These are phyloP conservation scores for Zymoseptoria ardabiliae DNA, from an alignment of 2,329 filamentous ascomycete species.

Conservation along the genomic window DNA sequence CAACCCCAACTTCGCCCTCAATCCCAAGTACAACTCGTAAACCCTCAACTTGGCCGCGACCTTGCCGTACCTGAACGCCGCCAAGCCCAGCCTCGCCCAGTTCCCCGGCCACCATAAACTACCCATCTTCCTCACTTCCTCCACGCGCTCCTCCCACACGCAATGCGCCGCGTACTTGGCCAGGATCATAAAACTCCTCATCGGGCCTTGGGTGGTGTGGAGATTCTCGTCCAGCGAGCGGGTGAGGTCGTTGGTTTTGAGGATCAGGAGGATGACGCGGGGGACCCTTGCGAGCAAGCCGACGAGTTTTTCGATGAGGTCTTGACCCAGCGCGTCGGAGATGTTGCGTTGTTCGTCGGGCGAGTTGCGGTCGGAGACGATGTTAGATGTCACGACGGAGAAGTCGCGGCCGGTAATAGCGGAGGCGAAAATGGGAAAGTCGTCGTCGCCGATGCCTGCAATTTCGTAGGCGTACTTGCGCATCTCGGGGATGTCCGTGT, in stretches of 20 bases:
- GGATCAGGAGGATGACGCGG: constrained; percentile 82
- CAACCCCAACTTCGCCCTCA: constrained; percentile 31
- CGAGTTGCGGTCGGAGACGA: constrained; percentile 55
- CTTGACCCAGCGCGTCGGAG: constrained; percentile 69
- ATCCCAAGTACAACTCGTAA: constrained; percentile 51
- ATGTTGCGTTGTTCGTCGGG: constrained; percentile 80
- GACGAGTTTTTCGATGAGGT: constrained; percentile 76
- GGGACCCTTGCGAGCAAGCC: constrained; percentile 83
- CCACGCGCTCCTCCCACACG: constrained; percentile 55
- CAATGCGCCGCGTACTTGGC: constrained; percentile 56
- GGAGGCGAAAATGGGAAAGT: constrained; percentile 91
- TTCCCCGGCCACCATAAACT: constrained; percentile 48
- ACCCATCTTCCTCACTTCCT: constrained; percentile 37
- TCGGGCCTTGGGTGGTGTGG: constrained; percentile 59
- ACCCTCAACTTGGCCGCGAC: constrained; percentile 51
- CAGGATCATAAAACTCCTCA: constrained; percentile 57
- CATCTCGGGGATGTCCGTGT: constrained; percentile 80
- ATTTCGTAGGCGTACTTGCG: constrained; percentile 82
- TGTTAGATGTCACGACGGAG: constrained; percentile 55
- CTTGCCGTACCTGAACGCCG: constrained; percentile 47
- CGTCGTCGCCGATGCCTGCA: constrained; percentile 77
- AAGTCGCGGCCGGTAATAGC: constrained; percentile 95
- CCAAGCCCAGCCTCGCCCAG: constrained; percentile 43
- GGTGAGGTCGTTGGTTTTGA: constrained; percentile 97
- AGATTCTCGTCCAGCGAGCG: constrained; percentile 87